Evolutionary conservation across 441 rosid genomes (phyloP), one percentile per base, ranked within the genome.

Genomic region (Erodium texanum): DNA sequence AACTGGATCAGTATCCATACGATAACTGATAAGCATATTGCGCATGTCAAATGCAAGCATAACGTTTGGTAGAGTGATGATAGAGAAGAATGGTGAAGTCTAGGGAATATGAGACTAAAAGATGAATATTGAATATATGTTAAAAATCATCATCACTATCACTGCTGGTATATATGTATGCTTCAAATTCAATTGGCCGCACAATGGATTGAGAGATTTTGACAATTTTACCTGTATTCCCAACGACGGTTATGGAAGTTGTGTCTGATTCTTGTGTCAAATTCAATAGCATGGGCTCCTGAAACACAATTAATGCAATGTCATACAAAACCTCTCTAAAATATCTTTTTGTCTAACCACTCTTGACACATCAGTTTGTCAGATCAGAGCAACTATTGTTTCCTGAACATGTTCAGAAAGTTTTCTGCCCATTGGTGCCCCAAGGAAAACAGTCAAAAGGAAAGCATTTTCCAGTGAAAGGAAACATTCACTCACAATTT

Each of bases 201-300:
- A 3, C 38, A 8, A 50, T 15, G 1, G 59, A 52, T 5, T 2
- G 27, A 20, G 62, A 56, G 24, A 56, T 24, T 45, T 36, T 2
- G 29, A 15, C 27, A 43, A 27, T 62, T 67, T 78, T 85, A 93
- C 98, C 95, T 58, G 95, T 87, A 80, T 88, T 93, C 43, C 96
- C 99, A 77, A 85, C 54, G 68, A 93, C 71, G 58, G 89, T 83
- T 72, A 93, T 62, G 66, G 69, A 65, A 70, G 88, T 85, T 80
- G 71, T 85, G 86, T 90, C 85, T 22, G 78, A 79, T 75, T 78
- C 81, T 36, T 83, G 81, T 29, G 90, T 84, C 80, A 93, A 79
- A 83, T 84, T 81, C 82, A 89, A 76, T 78, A 83, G 88, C 85
- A 77, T 71, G 43, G 76, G 70, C 72, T 79, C 66, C 88, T 85